Conservation (phyloP, 1,284 basidiomycete species). For the Leccinum fuscescens region DNA sequence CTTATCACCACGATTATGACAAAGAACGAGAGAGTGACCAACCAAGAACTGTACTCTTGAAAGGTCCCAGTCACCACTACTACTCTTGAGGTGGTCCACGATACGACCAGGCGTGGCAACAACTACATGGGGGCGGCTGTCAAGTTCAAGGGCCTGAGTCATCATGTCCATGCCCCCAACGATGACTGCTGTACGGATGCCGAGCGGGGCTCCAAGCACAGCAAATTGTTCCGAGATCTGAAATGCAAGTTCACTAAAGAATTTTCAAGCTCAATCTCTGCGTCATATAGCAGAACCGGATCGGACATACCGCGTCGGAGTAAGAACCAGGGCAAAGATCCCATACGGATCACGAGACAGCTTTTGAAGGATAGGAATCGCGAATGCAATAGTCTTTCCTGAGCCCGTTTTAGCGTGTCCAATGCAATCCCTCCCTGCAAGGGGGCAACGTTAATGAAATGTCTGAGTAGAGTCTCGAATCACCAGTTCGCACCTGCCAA, state of each 20-base stretch:
- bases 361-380: conserved; percentile 91
- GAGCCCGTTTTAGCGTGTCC: conserved; percentile 98
- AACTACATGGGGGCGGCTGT: conserved; percentile 86
- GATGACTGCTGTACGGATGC: conserved; percentile 82
- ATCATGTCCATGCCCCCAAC: conserved; percentile 99
- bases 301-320: conserved; percentile 81
- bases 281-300: not conserved
- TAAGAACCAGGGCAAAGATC: conserved; percentile 90
- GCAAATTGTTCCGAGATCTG: conserved; percentile 97
- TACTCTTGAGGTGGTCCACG: conserved; percentile 86
- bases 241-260: conserved; percentile 86
- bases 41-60: conserved; percentile 86
- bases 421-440: conserved; percentile 81
- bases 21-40: conserved; percentile 25
- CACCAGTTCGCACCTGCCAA: conserved; percentile 61
- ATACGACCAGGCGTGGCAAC: conserved; percentile 96
- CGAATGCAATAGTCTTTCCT: conserved; percentile 97
- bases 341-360: conserved; percentile 89
- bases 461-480: not conserved
- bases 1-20: not conserved
- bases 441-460: not conserved
- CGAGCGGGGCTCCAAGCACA: conserved; percentile 82
- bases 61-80: conserved; percentile 80
- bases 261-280: conserved; percentile 2
- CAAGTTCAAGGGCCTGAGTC: conserved; percentile 86